Evolutionary conservation across 164 flowering plant genomes (phyloP).

Genomic region (Dillenia turbinata): DNA sequence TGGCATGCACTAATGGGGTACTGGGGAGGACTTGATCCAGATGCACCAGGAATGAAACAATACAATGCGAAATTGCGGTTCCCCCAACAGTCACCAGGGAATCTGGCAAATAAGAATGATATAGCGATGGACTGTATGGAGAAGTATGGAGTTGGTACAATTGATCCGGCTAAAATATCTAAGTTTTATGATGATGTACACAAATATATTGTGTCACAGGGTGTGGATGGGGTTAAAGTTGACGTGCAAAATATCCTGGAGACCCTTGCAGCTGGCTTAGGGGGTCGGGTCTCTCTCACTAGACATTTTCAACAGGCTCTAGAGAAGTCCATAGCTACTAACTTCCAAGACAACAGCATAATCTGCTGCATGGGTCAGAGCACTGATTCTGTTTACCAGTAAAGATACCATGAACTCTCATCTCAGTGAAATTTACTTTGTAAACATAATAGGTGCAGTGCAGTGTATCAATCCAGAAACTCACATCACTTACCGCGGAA

Average conservation of each 20-base stretch:
- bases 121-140: slow-evolving; percentile 49
- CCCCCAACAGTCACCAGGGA: slow-evolving; percentile 52
- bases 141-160: slow-evolving; percentile 49
- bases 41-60: slow-evolving; percentile 31
- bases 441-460: too few relatives aligned
- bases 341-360: slow-evolving; percentile 57
- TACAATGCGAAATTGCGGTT: slow-evolving; percentile 38
- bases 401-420: slow-evolving; percentile 8
- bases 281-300: slow-evolving; percentile 56
- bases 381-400: slow-evolving; percentile 57
- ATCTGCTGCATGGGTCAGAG: slow-evolving; percentile 72
- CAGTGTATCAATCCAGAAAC: too few relatives aligned
- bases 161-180: slow-evolving; percentile 45
- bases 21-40: slow-evolving; percentile 65
- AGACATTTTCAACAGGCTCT: slow-evolving; percentile 50
- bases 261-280: slow-evolving; percentile 41
- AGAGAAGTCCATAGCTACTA: slow-evolving; percentile 45
- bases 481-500: too few relatives aligned
- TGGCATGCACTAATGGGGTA: slow-evolving; percentile 77
- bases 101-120: slow-evolving; percentile 35
- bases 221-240: slow-evolving; percentile 67
- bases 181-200: slow-evolving; percentile 64
- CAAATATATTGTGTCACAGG: slow-evolving; percentile 46
- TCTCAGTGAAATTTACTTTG: neutral
- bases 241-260: slow-evolving; percentile 63